Base-by-base conservation (phyloP, 129 eudicot species). In the Flaveria sonorensis region DNA sequence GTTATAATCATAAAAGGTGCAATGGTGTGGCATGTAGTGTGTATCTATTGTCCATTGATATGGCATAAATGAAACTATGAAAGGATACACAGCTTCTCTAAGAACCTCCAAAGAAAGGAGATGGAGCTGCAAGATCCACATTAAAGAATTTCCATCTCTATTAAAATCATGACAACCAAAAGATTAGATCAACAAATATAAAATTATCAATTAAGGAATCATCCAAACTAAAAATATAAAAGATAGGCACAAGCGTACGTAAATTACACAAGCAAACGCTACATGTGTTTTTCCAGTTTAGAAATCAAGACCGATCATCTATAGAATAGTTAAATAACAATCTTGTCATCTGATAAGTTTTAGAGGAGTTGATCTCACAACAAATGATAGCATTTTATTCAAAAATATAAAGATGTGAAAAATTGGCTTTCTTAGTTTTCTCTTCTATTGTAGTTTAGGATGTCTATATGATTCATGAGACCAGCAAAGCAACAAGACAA, bases 31-130 rank as follows among this genome's bases (percentile, higher is more conserved):
- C 69, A 72, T 64, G 16, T 64, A 79, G 46, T 80, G 72, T 63
- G 43, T 42, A 64, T 48, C 21, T 9, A 21, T 56, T 50, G 30
- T 57, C 52, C 79, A 80, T 3, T 64, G 15, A 52, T 55, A 73
- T 19, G n/a, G 60, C 32, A 30, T 45, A 30, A 69, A 66, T 61
- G 7, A 36, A 36, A 36, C 40, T 36, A 36, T 36, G 43, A 48
- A 87, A 95, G 99, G 99, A 95, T 95, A 95, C 99, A 92, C 90
- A 55, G 96, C 92, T 78, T 89, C 96, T 75, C 94, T 88, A 53
- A 95, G 94, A 79, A 91, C 97, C 91, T 92, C 92, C 91, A 95
- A 78, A 57, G 99, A 89, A 74, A 95, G 96, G 85, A 88, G 89
- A 79, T 95, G 99, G 69, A 95, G 96, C 87, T 86, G 85, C 75